Conservation (phyloP, 306 rosid species). For the Myrica gale region DNA sequence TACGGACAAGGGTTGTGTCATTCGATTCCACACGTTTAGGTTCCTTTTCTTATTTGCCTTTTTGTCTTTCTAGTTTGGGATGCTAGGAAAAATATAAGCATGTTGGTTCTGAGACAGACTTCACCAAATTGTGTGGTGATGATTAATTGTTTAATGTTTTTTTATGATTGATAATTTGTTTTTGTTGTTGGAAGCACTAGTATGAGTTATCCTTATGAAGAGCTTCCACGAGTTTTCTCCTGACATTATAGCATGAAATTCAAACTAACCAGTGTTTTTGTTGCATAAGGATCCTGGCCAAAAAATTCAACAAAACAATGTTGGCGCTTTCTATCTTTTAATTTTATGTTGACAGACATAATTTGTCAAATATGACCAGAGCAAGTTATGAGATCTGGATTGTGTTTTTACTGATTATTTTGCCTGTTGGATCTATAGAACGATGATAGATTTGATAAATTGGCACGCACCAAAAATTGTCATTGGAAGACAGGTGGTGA, state of each 20-base stretch:
- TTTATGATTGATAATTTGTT: background rate
- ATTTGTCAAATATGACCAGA: background rate
- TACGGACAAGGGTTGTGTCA: background rate
- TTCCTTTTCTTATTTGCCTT: background rate
- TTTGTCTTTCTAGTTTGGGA: background rate
- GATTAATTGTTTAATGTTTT: background rate
- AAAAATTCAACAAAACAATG: background rate
- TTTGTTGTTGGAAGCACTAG: background rate
- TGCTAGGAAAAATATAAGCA: background rate
- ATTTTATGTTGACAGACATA: background rate
- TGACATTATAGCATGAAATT: background rate
- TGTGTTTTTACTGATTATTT: background rate
- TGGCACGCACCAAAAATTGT: background rate
- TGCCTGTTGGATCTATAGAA: background rate
- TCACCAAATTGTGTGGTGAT: background rate
- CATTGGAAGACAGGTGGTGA: background rate
- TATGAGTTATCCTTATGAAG: constrained; percentile 1
- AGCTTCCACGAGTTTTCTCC: background rate
- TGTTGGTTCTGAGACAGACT: background rate
- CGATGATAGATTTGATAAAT: background rate
- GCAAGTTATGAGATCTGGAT: background rate
- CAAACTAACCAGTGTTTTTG: background rate
- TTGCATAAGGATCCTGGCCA: background rate
- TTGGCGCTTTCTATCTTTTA: background rate
- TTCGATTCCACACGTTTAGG: background rate